Conservation (phyloP, 2,329 filamentous ascomycete species). For the Aureobasidium sp. region DNA sequence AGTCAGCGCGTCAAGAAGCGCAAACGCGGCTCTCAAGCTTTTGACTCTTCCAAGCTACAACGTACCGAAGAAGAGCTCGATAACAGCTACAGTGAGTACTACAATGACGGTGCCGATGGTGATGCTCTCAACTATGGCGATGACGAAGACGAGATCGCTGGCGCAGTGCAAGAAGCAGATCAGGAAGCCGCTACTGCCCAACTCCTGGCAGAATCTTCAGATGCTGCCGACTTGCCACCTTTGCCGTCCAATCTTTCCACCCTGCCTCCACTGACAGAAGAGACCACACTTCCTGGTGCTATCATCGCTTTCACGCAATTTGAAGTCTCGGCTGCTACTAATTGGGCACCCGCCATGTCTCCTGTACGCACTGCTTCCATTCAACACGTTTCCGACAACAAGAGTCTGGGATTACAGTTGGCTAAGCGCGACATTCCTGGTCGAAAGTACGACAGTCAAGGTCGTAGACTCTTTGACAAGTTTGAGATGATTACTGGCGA, state of each 20-base stretch:
- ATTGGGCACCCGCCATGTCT: conserved; percentile 59
- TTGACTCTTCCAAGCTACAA: conserved; percentile 36
- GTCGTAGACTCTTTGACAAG: conserved; percentile 65
- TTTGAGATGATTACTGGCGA: conserved; percentile 64
- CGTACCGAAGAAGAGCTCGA: conserved; percentile 37
- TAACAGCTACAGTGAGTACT: conserved; percentile 22
- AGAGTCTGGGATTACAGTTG: conserved; percentile 53
- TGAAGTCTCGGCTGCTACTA: conserved; percentile 53
- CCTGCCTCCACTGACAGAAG: conserved; percentile 45
- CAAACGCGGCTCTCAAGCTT: conserved; percentile 25
- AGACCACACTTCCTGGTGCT: conserved; percentile 50
- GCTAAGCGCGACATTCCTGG: conserved; percentile 60
- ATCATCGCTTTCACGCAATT: conserved; percentile 63
- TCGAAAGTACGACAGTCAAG: conserved; percentile 59
- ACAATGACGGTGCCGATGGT: conserved; percentile 27
- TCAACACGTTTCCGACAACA: conserved; percentile 46
- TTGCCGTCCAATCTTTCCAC: conserved; percentile 51
- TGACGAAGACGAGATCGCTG: conserved; percentile 19
- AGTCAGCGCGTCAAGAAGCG: conserved; percentile 52
- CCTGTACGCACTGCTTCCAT: conserved; percentile 57
- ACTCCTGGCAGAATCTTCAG: conserved; percentile 24
- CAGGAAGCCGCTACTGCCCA: conserved; percentile 26
- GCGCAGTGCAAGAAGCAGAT: conserved; percentile 20
- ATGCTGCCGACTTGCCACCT: conserved; percentile 53
- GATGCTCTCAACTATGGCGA: conserved; percentile 37